These are phyloP conservation scores for Kodamaea lidongshanica DNA, from an alignment of 805 yeast genomes.

Conservation along the genomic window DNA sequence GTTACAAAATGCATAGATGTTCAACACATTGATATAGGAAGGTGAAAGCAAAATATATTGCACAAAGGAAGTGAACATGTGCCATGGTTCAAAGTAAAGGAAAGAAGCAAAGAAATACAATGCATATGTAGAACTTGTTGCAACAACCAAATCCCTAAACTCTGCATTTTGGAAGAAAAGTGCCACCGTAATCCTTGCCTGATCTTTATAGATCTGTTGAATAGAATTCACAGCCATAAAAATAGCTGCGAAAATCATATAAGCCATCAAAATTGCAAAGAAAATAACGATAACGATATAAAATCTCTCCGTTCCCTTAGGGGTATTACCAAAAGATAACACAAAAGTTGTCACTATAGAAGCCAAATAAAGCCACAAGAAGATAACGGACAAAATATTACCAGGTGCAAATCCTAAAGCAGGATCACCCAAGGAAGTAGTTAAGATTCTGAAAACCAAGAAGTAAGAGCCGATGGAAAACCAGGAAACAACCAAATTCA, in stretches of 20 bases:
- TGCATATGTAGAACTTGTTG: slow-evolving; percentile 56
- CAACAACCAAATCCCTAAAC: slow-evolving; percentile 48
- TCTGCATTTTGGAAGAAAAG: slow-evolving; percentile 42
- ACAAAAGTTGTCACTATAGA: slow-evolving; percentile 55
- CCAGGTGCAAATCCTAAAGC: slow-evolving; percentile 40
- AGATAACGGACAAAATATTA: slow-evolving; percentile 43
- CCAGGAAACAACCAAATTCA: slow-evolving; percentile 55
- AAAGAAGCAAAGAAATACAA: slow-evolving; percentile 54
- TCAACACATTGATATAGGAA: slow-evolving; percentile 50
- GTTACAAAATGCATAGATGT: slow-evolving; percentile 64
- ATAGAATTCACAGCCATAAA: slow-evolving; percentile 51
- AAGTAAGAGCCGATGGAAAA: slow-evolving; percentile 59
- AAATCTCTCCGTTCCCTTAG: slow-evolving; percentile 52
- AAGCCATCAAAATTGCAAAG: slow-evolving; percentile 56
- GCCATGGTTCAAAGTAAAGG: slow-evolving; percentile 63
- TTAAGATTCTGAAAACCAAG: slow-evolving; percentile 56
- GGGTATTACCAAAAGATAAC: slow-evolving; percentile 58
- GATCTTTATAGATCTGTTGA: slow-evolving; percentile 26
- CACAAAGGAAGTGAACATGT: slow-evolving; percentile 49
- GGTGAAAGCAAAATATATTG: slow-evolving; percentile 49
- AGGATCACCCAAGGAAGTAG: slow-evolving; percentile 41
- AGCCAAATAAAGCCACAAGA: slow-evolving; percentile 51
- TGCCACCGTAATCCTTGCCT: slow-evolving; percentile 38
- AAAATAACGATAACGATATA: slow-evolving; percentile 48
- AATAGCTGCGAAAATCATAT: slow-evolving; percentile 53